Conservation (phyloP, 306 rosid genomes). For the Sesbania bispinosa region DNA sequence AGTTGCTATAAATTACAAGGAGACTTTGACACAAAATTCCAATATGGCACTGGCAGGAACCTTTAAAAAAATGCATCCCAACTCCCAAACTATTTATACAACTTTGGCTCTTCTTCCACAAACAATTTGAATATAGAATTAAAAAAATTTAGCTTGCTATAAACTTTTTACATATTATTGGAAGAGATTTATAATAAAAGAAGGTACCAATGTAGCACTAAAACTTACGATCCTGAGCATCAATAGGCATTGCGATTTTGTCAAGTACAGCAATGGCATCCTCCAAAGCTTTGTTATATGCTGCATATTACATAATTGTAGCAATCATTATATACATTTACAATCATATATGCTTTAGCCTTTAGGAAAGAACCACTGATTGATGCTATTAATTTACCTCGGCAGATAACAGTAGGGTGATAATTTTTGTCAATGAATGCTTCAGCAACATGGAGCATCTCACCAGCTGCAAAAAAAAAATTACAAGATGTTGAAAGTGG, state of each 20-base stretch:
- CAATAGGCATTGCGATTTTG: conserved; percentile 88
- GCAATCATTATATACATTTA: background rate
- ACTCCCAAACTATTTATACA: background rate
- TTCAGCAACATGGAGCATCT: conserved; percentile 98
- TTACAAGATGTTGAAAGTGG: conserved; percentile 2
- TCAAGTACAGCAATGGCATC: conserved; percentile 91
- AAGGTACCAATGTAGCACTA: background rate
- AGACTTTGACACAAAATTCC: background rate
- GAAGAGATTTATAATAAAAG: background rate
- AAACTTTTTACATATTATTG: background rate
- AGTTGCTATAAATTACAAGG: background rate
- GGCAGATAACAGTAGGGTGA: conserved; percentile 96
- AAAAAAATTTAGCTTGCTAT: background rate
- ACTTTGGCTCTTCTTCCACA: conserved; percentile 4
- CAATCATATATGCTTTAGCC: no score
- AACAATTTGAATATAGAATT: background rate
- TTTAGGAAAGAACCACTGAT: background rate
- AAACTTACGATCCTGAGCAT: conserved; percentile 83
- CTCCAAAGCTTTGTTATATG: conserved; percentile 93
- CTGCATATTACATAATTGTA: conserved; percentile 41
- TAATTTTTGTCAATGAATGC: conserved; percentile 81
- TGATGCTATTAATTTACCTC: conserved; percentile 52
- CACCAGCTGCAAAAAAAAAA: conserved; percentile 70
- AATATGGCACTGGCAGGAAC: background rate
- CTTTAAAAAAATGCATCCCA: conserved; percentile 4